Base-by-base conservation (phyloP, 169 alveolate genomes). In the Cryptosporidium andersoni region DNA sequence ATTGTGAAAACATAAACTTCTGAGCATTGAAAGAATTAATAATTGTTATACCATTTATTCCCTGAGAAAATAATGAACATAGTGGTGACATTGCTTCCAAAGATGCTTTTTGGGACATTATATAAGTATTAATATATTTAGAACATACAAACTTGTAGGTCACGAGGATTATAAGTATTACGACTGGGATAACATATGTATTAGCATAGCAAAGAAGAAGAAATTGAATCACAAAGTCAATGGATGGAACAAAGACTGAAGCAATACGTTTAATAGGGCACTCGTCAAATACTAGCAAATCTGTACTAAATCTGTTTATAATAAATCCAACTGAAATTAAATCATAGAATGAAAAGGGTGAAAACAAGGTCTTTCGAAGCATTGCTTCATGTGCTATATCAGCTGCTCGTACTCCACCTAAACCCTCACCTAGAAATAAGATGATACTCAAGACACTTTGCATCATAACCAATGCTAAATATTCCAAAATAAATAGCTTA, bases 271-370 rank as follows among this genome's bases (percentile, higher is more conserved):
- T 74, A 9, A 74, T 34, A 14, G 85, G 85, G 9, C 66, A 39
- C 67, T 74, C 85, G 11, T 74, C 85, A 66, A 74, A 45, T 1
- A 74, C 68, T 40, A 74, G 56, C 67, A 74, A 58, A 62, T 74
- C 85, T 3, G 85, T 74, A 36, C 85, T 48, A 3, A 74, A 58
- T 74, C 85, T 74, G 47, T 74, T 74, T 63, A 74, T 56, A 6
- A 74, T 43, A 34, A 58, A 74, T 2, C 56, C 47, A 4, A 64
- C 64, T 16, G 85, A 68, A 6, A 68, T 74, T 14, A 68, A 74
- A 39, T 74, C 85, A 48, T 64, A 74, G 16, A 74, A 37, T 68
- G 74, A 58, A 74, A 58, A 58, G 2, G 85, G 85, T n/a, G 85
- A 56, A 48, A 56, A 58, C n/a, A 74, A 60, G 12, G 60, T 62